A percentile compares a stretch with the other conserved stretches of the same genome.
Conservation (phyloP, 768 basidiomycete species). For the Suillus weaverae region DNA sequence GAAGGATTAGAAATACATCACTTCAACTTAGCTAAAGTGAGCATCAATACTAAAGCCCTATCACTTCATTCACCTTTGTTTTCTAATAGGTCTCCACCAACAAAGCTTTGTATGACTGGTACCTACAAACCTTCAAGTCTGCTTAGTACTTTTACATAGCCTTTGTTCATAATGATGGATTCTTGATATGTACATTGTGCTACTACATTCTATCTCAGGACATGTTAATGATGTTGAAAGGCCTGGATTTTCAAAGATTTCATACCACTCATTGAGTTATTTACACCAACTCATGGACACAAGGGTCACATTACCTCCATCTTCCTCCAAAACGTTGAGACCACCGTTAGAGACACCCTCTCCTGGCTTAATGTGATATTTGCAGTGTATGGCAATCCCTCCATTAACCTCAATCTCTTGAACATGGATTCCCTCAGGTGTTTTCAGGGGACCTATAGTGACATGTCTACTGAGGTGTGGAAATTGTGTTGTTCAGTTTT, state of each 20-base stretch:
- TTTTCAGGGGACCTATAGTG: not conserved
- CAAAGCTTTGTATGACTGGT: too few relatives aligned
- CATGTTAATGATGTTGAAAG: too few relatives aligned
- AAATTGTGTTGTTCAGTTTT: not conserved
- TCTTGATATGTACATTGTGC: too few relatives aligned
- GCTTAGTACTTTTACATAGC: too few relatives aligned
- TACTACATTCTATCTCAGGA: too few relatives aligned
- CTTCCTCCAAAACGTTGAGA: not conserved
- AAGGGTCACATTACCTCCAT: not conserved
- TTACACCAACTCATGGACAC: not conserved
- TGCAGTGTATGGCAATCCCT: not conserved
- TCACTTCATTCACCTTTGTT: too few relatives aligned
- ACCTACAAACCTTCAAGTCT: too few relatives aligned
- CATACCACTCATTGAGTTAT: not conserved
- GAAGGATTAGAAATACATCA: too few relatives aligned
- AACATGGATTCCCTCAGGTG: not conserved
- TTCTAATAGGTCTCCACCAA: too few relatives aligned
- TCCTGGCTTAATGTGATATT: not conserved
- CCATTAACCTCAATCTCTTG: not conserved
- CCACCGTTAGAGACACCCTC: not conserved
- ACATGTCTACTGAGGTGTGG: not conserved
- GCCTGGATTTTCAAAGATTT: not conserved
- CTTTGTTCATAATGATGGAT: too few relatives aligned
- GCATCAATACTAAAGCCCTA: too few relatives aligned
- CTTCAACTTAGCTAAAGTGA: too few relatives aligned